Evolutionary conservation across 257 asterid species (phyloP).

Genomic region (Capsicum baccatum): DNA sequence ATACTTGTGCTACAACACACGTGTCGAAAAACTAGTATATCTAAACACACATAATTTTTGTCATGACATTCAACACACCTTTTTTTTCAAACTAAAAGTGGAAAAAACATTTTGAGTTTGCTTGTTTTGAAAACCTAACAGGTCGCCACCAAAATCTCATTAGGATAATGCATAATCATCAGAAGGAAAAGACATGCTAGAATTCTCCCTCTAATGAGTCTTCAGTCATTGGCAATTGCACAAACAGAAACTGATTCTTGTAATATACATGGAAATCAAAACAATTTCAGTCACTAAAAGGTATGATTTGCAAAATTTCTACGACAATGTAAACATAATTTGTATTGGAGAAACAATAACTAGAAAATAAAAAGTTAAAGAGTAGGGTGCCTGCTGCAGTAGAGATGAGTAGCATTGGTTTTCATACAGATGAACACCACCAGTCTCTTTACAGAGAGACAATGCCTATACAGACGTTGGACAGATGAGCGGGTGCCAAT

Average conservation of each 20-base stretch:
- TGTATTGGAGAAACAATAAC: not conserved
- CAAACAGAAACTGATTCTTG: not conserved
- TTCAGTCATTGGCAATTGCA: constrained; percentile 3
- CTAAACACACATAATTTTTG: not conserved
- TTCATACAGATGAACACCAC: not conserved
- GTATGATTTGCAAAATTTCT: not conserved
- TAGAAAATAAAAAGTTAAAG: not conserved
- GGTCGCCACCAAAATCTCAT: not conserved
- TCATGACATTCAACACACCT: constrained; percentile 1
- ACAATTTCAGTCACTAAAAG: not conserved
- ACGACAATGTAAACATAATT: not conserved
- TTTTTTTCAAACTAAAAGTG: not conserved
- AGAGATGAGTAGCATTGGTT: not conserved
- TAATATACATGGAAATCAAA: not conserved
- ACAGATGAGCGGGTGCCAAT: not conserved
- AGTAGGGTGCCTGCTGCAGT: not conserved
- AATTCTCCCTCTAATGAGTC: not conserved
- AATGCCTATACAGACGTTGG: not conserved
- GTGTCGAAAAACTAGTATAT: not conserved
- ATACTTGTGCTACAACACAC: no score
- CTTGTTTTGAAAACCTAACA: not conserved
- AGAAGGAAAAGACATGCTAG: constrained; percentile 5
- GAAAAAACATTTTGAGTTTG: constrained; percentile 1
- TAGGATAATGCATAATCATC: not conserved
- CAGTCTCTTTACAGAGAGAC: not conserved